Conservation (phyloP, 164 flowering plant genomes). For the Protea cynaroides region DNA sequence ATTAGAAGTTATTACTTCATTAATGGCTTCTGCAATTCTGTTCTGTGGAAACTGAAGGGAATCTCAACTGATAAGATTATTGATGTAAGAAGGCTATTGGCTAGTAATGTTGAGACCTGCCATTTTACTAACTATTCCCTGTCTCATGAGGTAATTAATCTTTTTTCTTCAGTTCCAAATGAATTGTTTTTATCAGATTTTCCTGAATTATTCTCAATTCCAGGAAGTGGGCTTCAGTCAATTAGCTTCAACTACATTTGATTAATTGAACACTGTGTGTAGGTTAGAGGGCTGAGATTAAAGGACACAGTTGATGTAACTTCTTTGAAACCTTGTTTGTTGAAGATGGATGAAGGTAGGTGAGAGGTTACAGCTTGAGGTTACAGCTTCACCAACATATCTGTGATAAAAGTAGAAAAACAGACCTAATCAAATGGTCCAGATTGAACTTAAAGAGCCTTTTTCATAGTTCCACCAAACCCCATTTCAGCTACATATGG, state of each 20-base stretch:
- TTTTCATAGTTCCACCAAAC: too few species aligned
- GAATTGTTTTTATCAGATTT: background rate
- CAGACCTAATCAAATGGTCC: background rate
- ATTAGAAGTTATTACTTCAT: background rate
- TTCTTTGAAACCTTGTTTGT: slow-evolving; percentile 64
- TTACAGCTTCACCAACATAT: background rate
- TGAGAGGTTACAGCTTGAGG: slow-evolving; percentile 3
- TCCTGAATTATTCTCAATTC: background rate
- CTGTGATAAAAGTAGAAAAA: background rate
- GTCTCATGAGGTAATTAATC: slow-evolving; percentile 87
- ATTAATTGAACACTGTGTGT: slow-evolving; percentile 7
- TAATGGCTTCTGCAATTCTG: background rate
- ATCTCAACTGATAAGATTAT: slow-evolving; percentile 92
- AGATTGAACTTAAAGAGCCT: too few species aligned
- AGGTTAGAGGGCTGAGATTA: slow-evolving; percentile 73
- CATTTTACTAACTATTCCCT: slow-evolving; percentile 83
- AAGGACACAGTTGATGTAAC: slow-evolving; percentile 62
- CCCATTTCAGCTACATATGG: too few species aligned
- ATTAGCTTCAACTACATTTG: background rate
- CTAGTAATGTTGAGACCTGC: slow-evolving; percentile 74
- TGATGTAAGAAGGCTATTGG: slow-evolving; percentile 71
- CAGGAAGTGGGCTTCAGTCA: background rate
- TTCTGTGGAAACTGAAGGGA: slow-evolving; percentile 43
- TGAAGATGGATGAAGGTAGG: slow-evolving; percentile 89
- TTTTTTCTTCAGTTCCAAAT: background rate